A percentile compares a stretch with the other conserved stretches of the same genome.
phyloP scores from a whole-genome alignment of 2,329 filamentous ascomycete species.

The Alternaria sp. region DNA sequence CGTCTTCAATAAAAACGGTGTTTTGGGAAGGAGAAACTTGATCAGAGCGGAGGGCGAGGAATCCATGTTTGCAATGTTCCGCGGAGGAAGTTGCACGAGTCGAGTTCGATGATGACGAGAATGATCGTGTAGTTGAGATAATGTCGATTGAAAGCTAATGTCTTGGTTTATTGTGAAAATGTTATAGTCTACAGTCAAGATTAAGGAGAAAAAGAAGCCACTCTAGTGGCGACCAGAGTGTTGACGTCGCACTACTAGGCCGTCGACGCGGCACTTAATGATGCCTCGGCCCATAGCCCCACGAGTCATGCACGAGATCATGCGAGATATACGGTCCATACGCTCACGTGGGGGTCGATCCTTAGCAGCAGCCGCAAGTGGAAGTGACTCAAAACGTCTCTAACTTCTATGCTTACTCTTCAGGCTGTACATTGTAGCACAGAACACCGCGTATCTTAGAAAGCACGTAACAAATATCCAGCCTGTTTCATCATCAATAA shows the following conservation, averaged over 20 bases:
- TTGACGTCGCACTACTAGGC: slow-evolving; percentile 25
- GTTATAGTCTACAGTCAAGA: background rate
- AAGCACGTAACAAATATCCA: background rate
- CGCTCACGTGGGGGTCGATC: slow-evolving; percentile 1
- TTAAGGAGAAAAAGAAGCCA: background rate
- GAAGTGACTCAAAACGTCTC: background rate
- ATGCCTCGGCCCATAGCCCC: slow-evolving; percentile 21
- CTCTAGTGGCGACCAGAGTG: slow-evolving; percentile 17
- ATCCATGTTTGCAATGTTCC: slow-evolving; percentile 39
- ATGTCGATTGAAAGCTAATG: background rate
- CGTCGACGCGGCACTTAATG: slow-evolving; percentile 1
- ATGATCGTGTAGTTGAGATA: background rate
- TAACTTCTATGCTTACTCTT: background rate
- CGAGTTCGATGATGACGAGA: background rate
- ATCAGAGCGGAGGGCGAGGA: slow-evolving; percentile 45
- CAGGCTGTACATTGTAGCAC: background rate
- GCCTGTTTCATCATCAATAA: background rate
- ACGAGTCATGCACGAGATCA: slow-evolving; percentile 17
- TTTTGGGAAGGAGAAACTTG: slow-evolving; percentile 46
- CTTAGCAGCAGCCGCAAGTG: too few species aligned
- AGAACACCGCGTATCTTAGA: background rate
- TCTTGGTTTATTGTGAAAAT: background rate
- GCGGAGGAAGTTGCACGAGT: background rate
- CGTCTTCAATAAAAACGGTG: slow-evolving; percentile 71
- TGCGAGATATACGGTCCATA: slow-evolving; percentile 12